These are phyloP conservation scores for Exophiala xenobiotica DNA, from an alignment of 2,329 filamentous ascomycete species.

Conservation along the genomic window DNA sequence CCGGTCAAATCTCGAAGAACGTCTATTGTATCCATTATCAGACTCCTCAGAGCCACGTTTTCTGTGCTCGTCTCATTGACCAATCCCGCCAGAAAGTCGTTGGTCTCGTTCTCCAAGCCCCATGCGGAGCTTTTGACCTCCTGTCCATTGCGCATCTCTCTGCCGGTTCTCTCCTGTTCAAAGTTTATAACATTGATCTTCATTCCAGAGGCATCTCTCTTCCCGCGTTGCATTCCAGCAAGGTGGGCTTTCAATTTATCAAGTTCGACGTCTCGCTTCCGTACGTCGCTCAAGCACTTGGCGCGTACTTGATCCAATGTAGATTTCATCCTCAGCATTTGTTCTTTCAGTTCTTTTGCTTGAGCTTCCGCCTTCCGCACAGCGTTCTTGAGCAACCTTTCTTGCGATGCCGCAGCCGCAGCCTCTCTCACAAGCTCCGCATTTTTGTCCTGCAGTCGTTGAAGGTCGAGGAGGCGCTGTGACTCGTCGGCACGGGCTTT, in stretches of 20 bases:
- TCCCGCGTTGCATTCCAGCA: constrained; percentile 63
- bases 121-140: constrained; percentile 59
- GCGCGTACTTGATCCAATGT: constrained; percentile 79
- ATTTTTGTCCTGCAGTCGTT: constrained; percentile 55
- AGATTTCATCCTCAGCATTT: constrained; percentile 74
- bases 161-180: constrained; percentile 34
- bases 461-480: constrained; percentile 68
- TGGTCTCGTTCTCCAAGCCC: constrained; percentile 80
- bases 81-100: constrained; percentile 80
- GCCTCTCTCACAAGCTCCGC: constrained; percentile 58
- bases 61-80: constrained; percentile 69
- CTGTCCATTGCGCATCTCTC: constrained; percentile 36
- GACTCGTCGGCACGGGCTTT: constrained; percentile 71
- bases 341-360: constrained; percentile 76
- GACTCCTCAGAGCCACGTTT: constrained; percentile 75
- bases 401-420: constrained; percentile 65
- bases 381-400: constrained; percentile 67
- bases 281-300: constrained; percentile 85
- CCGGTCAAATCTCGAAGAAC: constrained; percentile 65
- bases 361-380: constrained; percentile 72
- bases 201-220: constrained; percentile 47
- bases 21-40: constrained; percentile 69
- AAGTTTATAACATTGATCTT: constrained; percentile 51
- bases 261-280: constrained; percentile 85
- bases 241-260: constrained; percentile 86